Conservation (phyloP, 2,329 filamentous ascomycete species). For the Aureobasidium sp. region DNA sequence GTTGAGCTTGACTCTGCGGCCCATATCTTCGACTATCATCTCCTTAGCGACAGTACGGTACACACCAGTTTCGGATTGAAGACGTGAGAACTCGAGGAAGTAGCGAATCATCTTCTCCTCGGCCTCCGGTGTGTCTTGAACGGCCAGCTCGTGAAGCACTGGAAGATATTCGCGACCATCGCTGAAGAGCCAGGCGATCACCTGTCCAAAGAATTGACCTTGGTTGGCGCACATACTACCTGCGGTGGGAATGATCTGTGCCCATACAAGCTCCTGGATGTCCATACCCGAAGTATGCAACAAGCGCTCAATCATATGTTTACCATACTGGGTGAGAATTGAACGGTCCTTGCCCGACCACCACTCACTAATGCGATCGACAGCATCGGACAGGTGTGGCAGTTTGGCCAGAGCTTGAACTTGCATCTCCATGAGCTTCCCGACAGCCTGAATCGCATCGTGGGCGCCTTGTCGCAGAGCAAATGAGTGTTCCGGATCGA, state of each 20-base stretch:
- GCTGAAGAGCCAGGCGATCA: constrained; percentile 49
- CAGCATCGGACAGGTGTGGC: constrained; percentile 29
- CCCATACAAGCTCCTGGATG: constrained; percentile 47
- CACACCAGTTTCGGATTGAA: constrained; percentile 39
- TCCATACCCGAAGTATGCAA: constrained; percentile 39
- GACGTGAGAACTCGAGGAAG: constrained; percentile 38
- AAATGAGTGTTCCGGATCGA: constrained; percentile 47
- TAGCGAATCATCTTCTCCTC: constrained; percentile 47
- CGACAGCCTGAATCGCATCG: constrained; percentile 42
- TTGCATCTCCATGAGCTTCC: constrained; percentile 43
- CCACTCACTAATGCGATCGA: constrained; percentile 8
- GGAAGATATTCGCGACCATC: constrained; percentile 42
- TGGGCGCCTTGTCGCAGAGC: constrained; percentile 44
- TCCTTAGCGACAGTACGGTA: constrained; percentile 31
- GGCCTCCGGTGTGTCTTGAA: constrained; percentile 36
- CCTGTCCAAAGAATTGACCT: constrained; percentile 51
- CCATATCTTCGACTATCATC: constrained; percentile 29
- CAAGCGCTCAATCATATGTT: constrained; percentile 49
- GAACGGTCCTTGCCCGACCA: constrained; percentile 21
- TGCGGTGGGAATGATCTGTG: constrained; percentile 51
- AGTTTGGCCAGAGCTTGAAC: constrained; percentile 37
- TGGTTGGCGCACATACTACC: constrained; percentile 51
- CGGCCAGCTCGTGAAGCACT: constrained; percentile 43
- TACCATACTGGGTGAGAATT: constrained; percentile 46
- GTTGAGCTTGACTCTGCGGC: constrained; percentile 27